These are phyloP conservation scores for Pelargonium fulgidum DNA, from an alignment of 441 rosid genomes.

Conservation along the genomic window DNA sequence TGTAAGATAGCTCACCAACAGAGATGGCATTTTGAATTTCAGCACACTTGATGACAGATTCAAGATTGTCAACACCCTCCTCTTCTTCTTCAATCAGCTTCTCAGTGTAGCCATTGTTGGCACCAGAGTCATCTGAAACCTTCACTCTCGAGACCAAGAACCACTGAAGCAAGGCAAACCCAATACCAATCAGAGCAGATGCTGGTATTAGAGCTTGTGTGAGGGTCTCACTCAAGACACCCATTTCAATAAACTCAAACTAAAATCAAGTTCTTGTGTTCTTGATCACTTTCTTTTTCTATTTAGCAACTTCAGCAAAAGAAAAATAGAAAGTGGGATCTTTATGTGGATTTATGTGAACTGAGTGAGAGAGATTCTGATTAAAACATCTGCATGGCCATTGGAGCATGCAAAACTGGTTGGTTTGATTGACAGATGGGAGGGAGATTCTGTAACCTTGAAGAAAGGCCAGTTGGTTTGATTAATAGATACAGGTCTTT, in stretches of 20 bases:
- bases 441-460: slow-evolving; percentile 4
- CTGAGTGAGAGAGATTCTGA: background rate
- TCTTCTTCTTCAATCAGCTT: slow-evolving; percentile 37
- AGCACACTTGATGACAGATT: slow-evolving; percentile 38
- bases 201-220: slow-evolving; percentile 36
- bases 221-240: slow-evolving; percentile 26
- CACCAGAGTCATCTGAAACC: slow-evolving; percentile 19
- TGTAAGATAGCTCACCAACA: slow-evolving; percentile 30
- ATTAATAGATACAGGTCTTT: slow-evolving; percentile 22
- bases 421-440: slow-evolving; percentile 37
- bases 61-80: slow-evolving; percentile 29
- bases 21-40: slow-evolving; percentile 50
- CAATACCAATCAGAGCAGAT: slow-evolving; percentile 35
- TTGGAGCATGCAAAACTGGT: slow-evolving; percentile 28
- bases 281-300: background rate
- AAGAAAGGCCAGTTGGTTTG: slow-evolving; percentile 32
- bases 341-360: background rate
- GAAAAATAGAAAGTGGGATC: background rate
- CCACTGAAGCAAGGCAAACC: slow-evolving; percentile 45
- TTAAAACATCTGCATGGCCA: slow-evolving; percentile 5
- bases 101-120: slow-evolving; percentile 17
- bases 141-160: slow-evolving; percentile 36
- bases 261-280: background rate
- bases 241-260: slow-evolving; percentile 23
- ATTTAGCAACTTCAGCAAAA: background rate